Conservation (phyloP, 306 rosid species). For the Dryas drummondii region DNA sequence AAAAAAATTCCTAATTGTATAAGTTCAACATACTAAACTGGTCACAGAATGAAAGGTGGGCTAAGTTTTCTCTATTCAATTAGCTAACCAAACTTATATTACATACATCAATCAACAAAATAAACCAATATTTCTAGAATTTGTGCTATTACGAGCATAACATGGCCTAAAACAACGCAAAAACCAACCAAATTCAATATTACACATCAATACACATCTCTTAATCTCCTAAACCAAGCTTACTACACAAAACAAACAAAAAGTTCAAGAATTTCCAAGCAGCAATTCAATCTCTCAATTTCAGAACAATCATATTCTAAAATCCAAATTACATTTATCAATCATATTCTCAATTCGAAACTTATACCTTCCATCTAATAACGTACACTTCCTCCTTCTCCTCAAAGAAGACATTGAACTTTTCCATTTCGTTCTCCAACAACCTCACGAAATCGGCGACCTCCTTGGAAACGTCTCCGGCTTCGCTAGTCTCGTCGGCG, state of each 20-base stretch:
- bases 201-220: not conserved
- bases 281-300: not conserved
- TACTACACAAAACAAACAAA: not conserved
- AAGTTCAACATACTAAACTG: not conserved
- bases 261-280: not conserved
- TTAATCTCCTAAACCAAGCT: not conserved
- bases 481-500: not conserved
- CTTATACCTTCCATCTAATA: slow-evolving; percentile 60
- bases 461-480: slow-evolving; percentile 37
- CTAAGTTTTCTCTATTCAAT: not conserved
- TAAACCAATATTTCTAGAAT: not conserved
- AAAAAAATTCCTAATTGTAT: too few relatives aligned
- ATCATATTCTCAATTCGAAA: too few relatives aligned
- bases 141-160: too few relatives aligned
- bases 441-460: slow-evolving; percentile 53
- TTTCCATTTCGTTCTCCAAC: slow-evolving; percentile 66
- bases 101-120: not conserved
- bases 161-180: not conserved
- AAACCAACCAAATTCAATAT: not conserved
- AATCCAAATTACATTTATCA: not conserved
- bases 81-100: not conserved
- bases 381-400: slow-evolving; percentile 72
- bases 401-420: slow-evolving; percentile 64
- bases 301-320: not conserved
- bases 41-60: not conserved